These are phyloP conservation scores for Globisporangium alternatum DNA, from an alignment of 352 stramenopile species.

Conservation along the genomic window DNA sequence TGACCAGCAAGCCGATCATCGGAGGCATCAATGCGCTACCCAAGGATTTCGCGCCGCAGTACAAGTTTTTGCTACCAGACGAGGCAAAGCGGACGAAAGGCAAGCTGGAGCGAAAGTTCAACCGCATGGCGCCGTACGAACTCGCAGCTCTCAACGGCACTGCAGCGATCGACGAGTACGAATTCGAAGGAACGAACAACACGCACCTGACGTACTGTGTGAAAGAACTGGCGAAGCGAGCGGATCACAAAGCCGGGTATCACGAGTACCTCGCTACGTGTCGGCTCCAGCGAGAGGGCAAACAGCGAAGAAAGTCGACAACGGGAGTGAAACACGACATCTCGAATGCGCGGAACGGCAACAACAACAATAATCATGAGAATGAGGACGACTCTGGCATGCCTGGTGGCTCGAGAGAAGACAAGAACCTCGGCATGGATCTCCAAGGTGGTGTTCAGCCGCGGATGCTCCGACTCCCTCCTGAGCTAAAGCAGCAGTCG, in stretches of 20 bases:
- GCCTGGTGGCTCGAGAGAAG: conserved; percentile 18
- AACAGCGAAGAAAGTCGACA: conserved; percentile 27
- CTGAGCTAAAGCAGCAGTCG: conserved; percentile 22
- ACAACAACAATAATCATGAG: conserved; percentile 27
- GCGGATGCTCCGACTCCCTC: conserved; percentile 40
- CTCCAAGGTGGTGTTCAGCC: conserved; percentile 48
- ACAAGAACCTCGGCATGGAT: conserved; percentile 60
- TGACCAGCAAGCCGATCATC: conserved; percentile 30
- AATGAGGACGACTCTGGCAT: conserved; percentile 30
- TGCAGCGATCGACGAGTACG: conserved; percentile 74
- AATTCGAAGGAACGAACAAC: conserved; percentile 82
- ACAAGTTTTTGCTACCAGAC: conserved; percentile 87
- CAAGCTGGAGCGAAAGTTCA: conserved; percentile 42
- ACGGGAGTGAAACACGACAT: conserved; percentile 48
- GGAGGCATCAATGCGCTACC: conserved; percentile 70
- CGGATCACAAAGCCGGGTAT: conserved; percentile 68
- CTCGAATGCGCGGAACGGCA: conserved; percentile 29
- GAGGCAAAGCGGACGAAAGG: conserved; percentile 64
- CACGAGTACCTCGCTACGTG: conserved; percentile 58
- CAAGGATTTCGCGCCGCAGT: conserved; percentile 82
- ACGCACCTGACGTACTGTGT: conserved; percentile 86
- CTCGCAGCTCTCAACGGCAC: conserved; percentile 58
- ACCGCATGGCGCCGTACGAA: conserved; percentile 65
- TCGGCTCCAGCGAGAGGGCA: conserved; percentile 37
- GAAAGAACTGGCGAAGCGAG: conserved; percentile 67